A percentile compares a stretch with the other conserved stretches of the same genome.
Conservation (phyloP, 2,329 filamentous ascomycete species). For the Phaeosphaeria sp. region DNA sequence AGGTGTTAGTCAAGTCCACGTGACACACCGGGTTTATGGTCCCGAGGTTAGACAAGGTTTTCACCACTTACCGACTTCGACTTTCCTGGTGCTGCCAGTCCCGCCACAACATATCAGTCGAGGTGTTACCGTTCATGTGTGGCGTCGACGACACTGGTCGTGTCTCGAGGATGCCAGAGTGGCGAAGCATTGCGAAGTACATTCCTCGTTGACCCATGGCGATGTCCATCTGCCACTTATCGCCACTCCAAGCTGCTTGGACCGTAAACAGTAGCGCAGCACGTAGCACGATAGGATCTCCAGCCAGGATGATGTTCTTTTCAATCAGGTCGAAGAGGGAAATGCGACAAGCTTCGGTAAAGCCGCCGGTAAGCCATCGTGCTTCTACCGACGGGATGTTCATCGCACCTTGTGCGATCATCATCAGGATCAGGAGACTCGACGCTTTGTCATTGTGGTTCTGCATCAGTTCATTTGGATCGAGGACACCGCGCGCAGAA, state of each 20-base stretch:
- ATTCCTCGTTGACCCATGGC: constrained; percentile 76
- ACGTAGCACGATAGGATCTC: constrained; percentile 69
- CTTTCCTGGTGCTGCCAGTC: constrained; percentile 71
- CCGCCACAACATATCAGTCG: constrained; percentile 64
- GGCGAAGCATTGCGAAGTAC: constrained; percentile 75
- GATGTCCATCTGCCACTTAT: constrained; percentile 81
- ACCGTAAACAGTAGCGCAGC: constrained; percentile 72
- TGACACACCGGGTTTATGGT: constrained; percentile 18
- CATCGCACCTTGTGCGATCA: constrained; percentile 75
- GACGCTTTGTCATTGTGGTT: constrained; percentile 68
- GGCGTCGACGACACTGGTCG: constrained; percentile 54
- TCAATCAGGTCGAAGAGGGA: constrained; percentile 76
- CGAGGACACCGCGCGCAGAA: constrained; percentile 65
- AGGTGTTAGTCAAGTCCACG: constrained; percentile 31
- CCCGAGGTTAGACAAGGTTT: constrained; percentile 15
- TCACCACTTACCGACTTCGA: constrained; percentile 62
- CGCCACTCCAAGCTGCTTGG: constrained; percentile 74
- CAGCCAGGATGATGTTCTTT: constrained; percentile 72
- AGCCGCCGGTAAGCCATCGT: constrained; percentile 68
- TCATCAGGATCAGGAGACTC: constrained; percentile 70
- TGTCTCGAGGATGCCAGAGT: constrained; percentile 70
- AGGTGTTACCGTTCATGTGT: constrained; percentile 52
- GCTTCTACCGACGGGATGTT: constrained; percentile 71
- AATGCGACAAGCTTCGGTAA: constrained; percentile 75
- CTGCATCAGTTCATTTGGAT: constrained; percentile 71